Percentiles rank a stretch among this genome's conserved stretches.
phyloP scores from a whole-genome alignment of 225 moss, liverwort and hornwort genomes.

The Bryum argenteum region DNA sequence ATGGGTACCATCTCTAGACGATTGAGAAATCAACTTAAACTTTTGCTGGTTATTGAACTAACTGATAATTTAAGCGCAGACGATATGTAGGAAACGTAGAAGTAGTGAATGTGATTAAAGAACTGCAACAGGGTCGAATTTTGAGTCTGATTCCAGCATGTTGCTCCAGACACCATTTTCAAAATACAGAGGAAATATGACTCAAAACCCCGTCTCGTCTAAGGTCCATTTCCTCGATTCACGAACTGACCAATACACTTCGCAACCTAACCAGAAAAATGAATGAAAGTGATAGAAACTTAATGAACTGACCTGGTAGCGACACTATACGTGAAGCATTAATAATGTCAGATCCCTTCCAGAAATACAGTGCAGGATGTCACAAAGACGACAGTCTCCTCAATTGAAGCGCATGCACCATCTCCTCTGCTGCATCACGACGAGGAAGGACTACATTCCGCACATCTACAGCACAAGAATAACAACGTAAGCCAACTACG shows the following conservation, averaged over 20 bases:
- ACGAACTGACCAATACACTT: conserved; percentile 19
- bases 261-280: conserved; percentile 13
- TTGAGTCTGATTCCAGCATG: conserved; percentile 6
- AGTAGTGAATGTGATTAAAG: conserved; percentile 3
- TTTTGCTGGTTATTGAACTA: conserved; percentile 17
- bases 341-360: conserved; percentile 26
- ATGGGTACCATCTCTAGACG: conserved; percentile 3
- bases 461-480: conserved; percentile 37
- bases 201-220: conserved; percentile 14
- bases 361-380: conserved; percentile 15
- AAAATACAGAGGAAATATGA: background rate
- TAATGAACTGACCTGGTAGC: conserved; percentile 41
- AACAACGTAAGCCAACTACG: conserved; percentile 17
- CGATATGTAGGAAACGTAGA: conserved; percentile 7
- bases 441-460: conserved; percentile 23
- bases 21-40: conserved; percentile 1
- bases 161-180: conserved; percentile 3
- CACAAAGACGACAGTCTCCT: conserved; percentile 23
- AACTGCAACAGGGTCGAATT: conserved; percentile 4
- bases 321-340: conserved; percentile 37
- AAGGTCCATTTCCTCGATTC: conserved; percentile 8
- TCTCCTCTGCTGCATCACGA: conserved; percentile 34
- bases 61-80: background rate
- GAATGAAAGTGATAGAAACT: conserved; percentile 13
- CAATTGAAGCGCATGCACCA: conserved; percentile 31